Base-by-base conservation (phyloP, 331 rosid species). In the Quercus phellos region DNA sequence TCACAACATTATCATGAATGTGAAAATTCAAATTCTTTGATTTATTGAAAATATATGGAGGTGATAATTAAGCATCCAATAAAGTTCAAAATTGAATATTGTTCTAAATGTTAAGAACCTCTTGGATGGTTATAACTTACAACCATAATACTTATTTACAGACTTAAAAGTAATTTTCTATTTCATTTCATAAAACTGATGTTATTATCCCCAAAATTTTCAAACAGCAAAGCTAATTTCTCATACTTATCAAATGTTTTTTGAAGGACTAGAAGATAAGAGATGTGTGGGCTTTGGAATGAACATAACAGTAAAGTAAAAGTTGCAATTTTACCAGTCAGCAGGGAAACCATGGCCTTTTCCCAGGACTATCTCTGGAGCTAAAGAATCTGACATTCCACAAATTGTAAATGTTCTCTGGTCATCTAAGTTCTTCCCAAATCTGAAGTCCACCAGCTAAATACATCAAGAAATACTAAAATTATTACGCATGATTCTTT, bases 291-390 rank as follows among this genome's bases (percentile, higher is more conserved):
- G 64, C 38, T 69, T 50, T 30, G 51, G 56, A 46, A 78, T 77
- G 73, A 80, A 72, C 51, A 51, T 63, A 60, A 73, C 54, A 55
- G 38, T 24, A 61, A 51, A 84, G 76, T 26, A 66, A 21, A 83
- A 81, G 55, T 80, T 32, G 76, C 55, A 73, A 51, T 14, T 77
- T 89, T 90, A 95, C 99, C 99, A 91, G 88, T 95, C 99, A 16
- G 98, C 96, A 34, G 94, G 83, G 80, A 93, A 90, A 72, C 97
- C 87, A 68, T 95, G 99, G 85, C 99, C 98, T 85, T 89, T 95
- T 77, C 99, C 99, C 84, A 91, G 89, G 72, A 95, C 91, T 81
- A 95, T 86, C 84, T 93, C 98, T 2, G 99, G 99, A 43, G 99
- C 99, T 72, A 91, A 86, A 6, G 85, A 89, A 83, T 93, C 98